These are phyloP conservation scores for Tetradesmus obliquus DNA, from an alignment of 139 green algal species.

Conservation along the genomic window DNA sequence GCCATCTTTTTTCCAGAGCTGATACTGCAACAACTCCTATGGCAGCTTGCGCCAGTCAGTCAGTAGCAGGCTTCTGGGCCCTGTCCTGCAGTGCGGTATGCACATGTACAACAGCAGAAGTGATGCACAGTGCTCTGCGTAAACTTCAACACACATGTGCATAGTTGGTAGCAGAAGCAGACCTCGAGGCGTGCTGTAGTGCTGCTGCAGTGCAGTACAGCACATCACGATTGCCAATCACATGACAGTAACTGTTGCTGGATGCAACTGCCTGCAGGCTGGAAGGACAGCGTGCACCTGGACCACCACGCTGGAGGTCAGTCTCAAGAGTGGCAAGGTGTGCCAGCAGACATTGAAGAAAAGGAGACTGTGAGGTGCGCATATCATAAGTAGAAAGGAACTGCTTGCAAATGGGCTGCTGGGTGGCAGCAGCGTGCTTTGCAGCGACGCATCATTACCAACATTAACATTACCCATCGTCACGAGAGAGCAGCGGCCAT, in stretches of 20 bases:
- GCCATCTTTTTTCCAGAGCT: too few species aligned
- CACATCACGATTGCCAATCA: neutral
- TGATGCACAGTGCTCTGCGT: neutral
- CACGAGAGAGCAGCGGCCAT: neutral
- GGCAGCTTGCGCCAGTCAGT: too few species aligned
- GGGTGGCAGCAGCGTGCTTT: too few species aligned
- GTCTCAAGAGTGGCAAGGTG: neutral
- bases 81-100: neutral
- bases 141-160: neutral
- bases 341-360: constrained; percentile 41
- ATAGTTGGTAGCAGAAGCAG: neutral
- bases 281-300: constrained; percentile 46
- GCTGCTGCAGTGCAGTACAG: neutral
- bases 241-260: neutral
- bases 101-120: neutral
- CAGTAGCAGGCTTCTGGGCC: neutral
- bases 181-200: neutral
- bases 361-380: constrained; percentile 25
- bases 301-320: neutral
- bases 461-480: neutral
- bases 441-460: too few species aligned
- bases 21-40: too few species aligned
- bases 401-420: too few species aligned
- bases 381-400: neutral
- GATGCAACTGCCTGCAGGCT: constrained; percentile 12